Evolutionary conservation across 768 basidiomycete genomes (phyloP).

Genomic region (Boletus patriciae): DNA sequence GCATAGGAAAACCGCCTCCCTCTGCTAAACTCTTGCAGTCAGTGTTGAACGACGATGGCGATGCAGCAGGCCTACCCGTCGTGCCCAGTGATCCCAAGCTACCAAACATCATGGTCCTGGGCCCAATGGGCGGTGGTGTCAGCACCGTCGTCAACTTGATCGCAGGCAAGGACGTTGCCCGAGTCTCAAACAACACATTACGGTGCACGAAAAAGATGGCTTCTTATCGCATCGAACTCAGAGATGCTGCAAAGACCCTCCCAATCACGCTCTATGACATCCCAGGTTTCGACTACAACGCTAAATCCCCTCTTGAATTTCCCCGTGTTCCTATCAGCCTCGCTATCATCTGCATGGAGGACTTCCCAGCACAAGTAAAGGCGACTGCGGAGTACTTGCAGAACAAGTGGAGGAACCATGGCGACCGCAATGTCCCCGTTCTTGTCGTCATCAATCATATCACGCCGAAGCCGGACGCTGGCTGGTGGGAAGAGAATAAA

Average conservation of each 20-base stretch:
- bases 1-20: neutral
- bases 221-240: slow-evolving; percentile 19
- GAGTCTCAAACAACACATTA: slow-evolving; percentile 16
- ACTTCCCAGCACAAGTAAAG: slow-evolving; percentile 20
- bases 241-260: slow-evolving; percentile 4
- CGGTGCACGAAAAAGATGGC: slow-evolving; percentile 20
- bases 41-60: neutral
- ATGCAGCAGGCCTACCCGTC: neutral
- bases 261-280: slow-evolving; percentile 24
- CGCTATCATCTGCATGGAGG: slow-evolving; percentile 23
- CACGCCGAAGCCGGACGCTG: slow-evolving; percentile 16
- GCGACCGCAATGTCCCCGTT: slow-evolving; percentile 15
- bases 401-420: slow-evolving; percentile 18
- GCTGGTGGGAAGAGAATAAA: slow-evolving; percentile 26
- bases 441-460: slow-evolving; percentile 24
- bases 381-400: slow-evolving; percentile 21
- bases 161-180: slow-evolving; percentile 20
- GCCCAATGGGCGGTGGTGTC: slow-evolving; percentile 26
- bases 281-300: slow-evolving; percentile 21
- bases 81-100: slow-evolving; percentile 1
- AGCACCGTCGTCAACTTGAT: slow-evolving; percentile 35
- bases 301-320: slow-evolving; percentile 20
- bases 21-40: slow-evolving; percentile 11
- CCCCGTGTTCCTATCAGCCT: slow-evolving; percentile 23
- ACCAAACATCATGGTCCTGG: slow-evolving; percentile 28